phyloP scores from a whole-genome alignment of 345 rosid species.

The Salix arbutifolia region DNA sequence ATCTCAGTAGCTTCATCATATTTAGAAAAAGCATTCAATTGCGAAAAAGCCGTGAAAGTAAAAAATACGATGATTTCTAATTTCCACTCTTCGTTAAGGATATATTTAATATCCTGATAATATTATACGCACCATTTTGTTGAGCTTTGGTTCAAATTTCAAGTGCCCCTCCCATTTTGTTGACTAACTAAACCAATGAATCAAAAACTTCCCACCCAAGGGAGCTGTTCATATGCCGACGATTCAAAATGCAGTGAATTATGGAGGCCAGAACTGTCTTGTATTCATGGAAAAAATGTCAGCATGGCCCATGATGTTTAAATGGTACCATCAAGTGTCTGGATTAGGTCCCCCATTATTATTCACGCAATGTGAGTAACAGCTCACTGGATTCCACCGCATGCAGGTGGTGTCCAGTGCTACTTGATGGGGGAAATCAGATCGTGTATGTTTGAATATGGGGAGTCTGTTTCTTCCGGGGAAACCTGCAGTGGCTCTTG shows the following conservation, averaged over 20 bases:
- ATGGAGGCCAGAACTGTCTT: no score
- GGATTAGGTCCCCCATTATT: not conserved
- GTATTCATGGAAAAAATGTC: no score
- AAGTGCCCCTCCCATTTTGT: no score
- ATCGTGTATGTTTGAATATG: constrained; percentile 5
- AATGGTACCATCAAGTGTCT: constrained; percentile 17
- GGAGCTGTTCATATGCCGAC: not conserved
- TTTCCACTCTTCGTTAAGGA: no score
- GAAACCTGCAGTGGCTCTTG: constrained; percentile 25
- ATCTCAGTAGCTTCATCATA: not conserved
- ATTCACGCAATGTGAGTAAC: no score
- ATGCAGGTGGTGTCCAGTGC: not conserved
- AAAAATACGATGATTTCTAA: not conserved
- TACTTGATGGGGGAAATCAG: no score
- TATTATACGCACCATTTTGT: no score
- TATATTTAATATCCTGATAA: no score
- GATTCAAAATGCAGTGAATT: not conserved
- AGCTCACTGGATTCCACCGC: not conserved
- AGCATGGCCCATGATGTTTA: not conserved
- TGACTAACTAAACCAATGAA: not conserved
- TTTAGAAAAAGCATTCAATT: not conserved
- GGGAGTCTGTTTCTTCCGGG: constrained; percentile 37
- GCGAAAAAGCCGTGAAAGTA: not conserved
- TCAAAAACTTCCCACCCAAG: no score
- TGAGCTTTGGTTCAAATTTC: not conserved